Conservation (phyloP, 2,329 filamentous ascomycete species). For the Colletotrichum sp. region DNA sequence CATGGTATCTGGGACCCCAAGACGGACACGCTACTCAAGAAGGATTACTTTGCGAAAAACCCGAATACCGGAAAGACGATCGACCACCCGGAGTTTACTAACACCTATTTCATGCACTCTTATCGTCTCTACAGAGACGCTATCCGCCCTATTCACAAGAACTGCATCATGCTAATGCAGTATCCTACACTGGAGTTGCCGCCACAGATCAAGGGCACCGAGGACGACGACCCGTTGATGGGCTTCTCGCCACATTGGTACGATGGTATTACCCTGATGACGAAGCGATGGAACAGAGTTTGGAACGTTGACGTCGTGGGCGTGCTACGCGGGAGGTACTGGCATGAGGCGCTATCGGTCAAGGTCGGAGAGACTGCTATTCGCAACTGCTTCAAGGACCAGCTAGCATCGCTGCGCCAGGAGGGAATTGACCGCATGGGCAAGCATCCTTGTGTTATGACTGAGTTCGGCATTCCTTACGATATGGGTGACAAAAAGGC, state of each 20-base stretch:
- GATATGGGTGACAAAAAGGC: conserved; percentile 98
- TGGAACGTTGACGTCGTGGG: conserved; percentile 98
- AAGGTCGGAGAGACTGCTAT: conserved; percentile 94
- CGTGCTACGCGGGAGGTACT: conserved; percentile 85
- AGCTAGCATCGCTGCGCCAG: conserved; percentile 80
- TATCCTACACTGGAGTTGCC: conserved; percentile 92
- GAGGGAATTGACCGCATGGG: conserved; percentile 92
- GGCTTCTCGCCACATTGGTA: conserved; percentile 97
- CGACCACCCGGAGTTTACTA: conserved; percentile 86
- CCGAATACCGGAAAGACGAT: conserved; percentile 76
- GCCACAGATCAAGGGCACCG: conserved; percentile 83
- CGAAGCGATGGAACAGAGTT: conserved; percentile 96
- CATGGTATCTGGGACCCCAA: conserved; percentile 92
- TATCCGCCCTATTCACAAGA: conserved; percentile 77
- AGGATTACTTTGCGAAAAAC: conserved; percentile 86
- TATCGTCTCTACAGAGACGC: conserved; percentile 78
- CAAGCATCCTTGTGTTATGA: conserved; percentile 86
- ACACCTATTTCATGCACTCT: conserved; percentile 88
- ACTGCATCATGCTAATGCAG: conserved; percentile 89
- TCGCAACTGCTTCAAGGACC: conserved; percentile 88
- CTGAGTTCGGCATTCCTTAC: conserved; percentile 96
- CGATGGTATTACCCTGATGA: conserved; percentile 94
- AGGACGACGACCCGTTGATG: conserved; percentile 88
- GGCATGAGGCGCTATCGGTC: conserved; percentile 88
- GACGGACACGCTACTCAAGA: conserved; percentile 77